Percentiles rank a stretch among this genome's conserved stretches.
Evolutionary conservation across 495 filamentous ascomycete genomes (phyloP).

Genomic region (Aspergillus hancockii): DNA sequence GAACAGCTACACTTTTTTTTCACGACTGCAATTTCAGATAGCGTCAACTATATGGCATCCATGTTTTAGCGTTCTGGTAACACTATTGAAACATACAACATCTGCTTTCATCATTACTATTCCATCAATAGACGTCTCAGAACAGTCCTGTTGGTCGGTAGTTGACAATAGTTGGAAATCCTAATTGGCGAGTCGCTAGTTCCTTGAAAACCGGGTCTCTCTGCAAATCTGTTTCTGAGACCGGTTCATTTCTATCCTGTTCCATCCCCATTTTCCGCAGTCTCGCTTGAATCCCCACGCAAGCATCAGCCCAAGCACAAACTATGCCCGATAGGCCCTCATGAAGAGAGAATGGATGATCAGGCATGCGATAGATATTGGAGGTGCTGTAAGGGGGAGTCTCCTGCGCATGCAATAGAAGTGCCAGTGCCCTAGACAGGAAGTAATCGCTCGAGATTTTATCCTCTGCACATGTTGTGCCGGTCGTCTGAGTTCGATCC

Average conservation of each 20-base stretch:
- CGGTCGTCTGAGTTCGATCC: slow-evolving; percentile 14
- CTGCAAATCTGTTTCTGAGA: slow-evolving; percentile 1
- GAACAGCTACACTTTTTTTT: not conserved
- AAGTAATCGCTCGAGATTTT: slow-evolving; percentile 40
- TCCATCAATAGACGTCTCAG: not conserved
- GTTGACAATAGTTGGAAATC: slow-evolving; percentile 27
- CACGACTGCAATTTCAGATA: too few species aligned
- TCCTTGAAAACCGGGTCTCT: slow-evolving; percentile 17
- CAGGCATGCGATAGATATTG: slow-evolving; percentile 44
- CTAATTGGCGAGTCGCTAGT: slow-evolving; percentile 19
- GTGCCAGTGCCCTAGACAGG: slow-evolving; percentile 41
- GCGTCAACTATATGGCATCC: too few species aligned
- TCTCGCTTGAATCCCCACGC: slow-evolving; percentile 35
- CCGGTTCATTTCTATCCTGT: slow-evolving; percentile 17
- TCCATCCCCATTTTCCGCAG: slow-evolving; percentile 37
- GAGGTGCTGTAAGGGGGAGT: slow-evolving; percentile 40
- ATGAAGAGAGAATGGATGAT: slow-evolving; percentile 43
- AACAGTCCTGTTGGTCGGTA: slow-evolving; percentile 22
- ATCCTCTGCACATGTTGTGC: slow-evolving; percentile 3
- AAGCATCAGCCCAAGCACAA: slow-evolving; percentile 50
- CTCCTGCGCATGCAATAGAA: slow-evolving; percentile 43
- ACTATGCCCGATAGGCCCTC: slow-evolving; percentile 49
- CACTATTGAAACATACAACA: not conserved
- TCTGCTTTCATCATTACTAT: not conserved
- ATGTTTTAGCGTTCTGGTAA: not conserved